These are phyloP conservation scores for Pseudoturritis turrita DNA, from an alignment of 345 rosid species.

Conservation along the genomic window DNA sequence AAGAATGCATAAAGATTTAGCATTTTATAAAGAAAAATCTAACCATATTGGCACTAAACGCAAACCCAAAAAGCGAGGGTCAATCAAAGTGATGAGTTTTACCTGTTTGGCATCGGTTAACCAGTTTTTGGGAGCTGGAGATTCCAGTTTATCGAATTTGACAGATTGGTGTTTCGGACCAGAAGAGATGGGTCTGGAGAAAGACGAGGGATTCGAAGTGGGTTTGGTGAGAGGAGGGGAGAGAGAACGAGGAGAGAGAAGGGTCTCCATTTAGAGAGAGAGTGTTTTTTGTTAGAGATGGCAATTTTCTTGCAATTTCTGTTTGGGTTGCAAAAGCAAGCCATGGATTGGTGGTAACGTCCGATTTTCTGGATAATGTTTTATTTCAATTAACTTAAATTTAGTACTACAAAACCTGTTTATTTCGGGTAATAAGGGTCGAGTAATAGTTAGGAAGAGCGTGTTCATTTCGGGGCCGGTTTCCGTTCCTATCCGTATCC, in stretches of 20 bases:
- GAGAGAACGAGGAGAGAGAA: conserved; percentile 16
- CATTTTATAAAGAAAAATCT: neutral
- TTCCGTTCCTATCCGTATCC: too few species aligned
- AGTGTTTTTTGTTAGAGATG: neutral
- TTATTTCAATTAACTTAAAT: too few species aligned
- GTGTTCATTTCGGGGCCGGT: too few species aligned
- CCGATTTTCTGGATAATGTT: conserved; percentile 13
- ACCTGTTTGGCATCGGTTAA: conserved; percentile 25
- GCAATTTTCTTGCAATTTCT: neutral
- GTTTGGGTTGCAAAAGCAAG: neutral
- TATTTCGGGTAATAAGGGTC: too few species aligned
- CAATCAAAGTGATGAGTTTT: conserved; percentile 1
- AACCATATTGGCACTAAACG: neutral
- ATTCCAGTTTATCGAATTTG: conserved; percentile 3
- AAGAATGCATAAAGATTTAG: neutral
- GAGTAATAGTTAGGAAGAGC: too few species aligned
- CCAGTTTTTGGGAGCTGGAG: neutral
- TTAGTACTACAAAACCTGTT: too few species aligned
- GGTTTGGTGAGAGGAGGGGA: conserved; percentile 1
- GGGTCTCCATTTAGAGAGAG: conserved; percentile 12
- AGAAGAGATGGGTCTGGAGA: conserved; percentile 23
- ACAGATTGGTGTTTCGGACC: neutral
- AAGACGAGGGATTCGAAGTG: neutral
- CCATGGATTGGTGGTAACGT: neutral
- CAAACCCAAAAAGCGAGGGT: neutral